These are phyloP conservation scores for Plasmodium chabaudi DNA, from an alignment of 169 alveolate species.

Conservation along the genomic window DNA sequence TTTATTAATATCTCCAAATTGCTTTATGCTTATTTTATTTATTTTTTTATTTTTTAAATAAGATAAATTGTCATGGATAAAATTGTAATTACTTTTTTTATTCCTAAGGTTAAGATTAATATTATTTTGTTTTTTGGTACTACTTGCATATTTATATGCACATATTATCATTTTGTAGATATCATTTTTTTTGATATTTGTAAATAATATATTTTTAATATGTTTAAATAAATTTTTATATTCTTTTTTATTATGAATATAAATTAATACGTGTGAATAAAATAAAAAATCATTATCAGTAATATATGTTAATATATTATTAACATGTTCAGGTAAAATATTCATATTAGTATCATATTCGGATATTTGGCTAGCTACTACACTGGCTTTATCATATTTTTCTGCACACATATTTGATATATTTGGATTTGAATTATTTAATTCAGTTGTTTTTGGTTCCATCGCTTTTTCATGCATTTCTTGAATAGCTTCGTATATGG, in stretches of 20 bases:
- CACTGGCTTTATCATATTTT: neutral
- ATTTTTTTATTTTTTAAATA: constrained; percentile 22
- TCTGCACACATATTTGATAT: neutral
- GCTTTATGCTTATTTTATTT: neutral
- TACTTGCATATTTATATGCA: constrained; percentile 23
- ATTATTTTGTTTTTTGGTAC: neutral
- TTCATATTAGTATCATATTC: neutral
- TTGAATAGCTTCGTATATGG: constrained; percentile 7
- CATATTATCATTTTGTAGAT: constrained; percentile 41
- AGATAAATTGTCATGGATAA: constrained; percentile 14
- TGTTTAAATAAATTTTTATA: constrained; percentile 32
- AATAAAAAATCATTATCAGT: constrained; percentile 61
- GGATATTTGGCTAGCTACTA: neutral
- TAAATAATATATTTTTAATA: constrained; percentile 43
- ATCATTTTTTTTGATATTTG: constrained; percentile 31
- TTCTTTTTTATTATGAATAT: constrained; percentile 39
- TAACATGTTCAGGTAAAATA: neutral
- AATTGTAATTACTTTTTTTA: constrained; percentile 28
- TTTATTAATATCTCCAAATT: neutral
- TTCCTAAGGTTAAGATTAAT: no score
- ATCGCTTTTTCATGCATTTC: neutral
- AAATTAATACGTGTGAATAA: constrained; percentile 54
- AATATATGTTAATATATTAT: constrained; percentile 28
- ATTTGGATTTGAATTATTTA: neutral
- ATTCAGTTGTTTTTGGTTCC: neutral